Conservation (phyloP, 2,329 filamentous ascomycete genomes). For the Sclerotinia spermophila region DNA sequence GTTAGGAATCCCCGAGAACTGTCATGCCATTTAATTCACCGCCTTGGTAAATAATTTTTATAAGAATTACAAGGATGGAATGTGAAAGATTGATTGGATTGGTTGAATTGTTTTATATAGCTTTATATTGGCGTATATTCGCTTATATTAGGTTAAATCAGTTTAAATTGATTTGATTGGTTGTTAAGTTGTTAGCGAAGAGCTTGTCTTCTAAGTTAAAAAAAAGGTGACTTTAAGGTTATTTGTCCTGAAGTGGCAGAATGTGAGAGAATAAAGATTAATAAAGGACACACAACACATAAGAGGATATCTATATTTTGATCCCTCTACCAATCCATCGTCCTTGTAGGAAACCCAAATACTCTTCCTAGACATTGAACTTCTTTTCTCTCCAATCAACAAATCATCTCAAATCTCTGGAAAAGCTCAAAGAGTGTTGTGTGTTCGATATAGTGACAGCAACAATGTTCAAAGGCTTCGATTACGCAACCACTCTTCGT, state of each 20-base stretch:
- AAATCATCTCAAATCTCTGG: neutral
- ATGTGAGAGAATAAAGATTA: neutral
- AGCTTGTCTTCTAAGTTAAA: neutral
- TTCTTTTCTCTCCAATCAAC: neutral
- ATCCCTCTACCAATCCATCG: neutral
- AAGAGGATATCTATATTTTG: neutral
- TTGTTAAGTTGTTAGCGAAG: neutral
- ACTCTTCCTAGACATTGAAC: neutral
- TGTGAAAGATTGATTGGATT: neutral
- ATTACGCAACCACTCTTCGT: conserved; percentile 59
- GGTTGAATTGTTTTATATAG: too few species aligned
- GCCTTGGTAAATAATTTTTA: neutral
- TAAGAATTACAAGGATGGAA: neutral
- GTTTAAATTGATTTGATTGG: neutral
- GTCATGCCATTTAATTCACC: conserved; percentile 7
- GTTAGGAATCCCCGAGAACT: neutral
- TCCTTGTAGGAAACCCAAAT: neutral
- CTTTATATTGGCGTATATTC: too few species aligned
- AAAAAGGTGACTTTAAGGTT: conserved; percentile 12
- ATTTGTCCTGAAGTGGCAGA: conserved; percentile 17
- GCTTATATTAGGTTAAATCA: neutral
- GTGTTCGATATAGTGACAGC: neutral
- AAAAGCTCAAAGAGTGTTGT: neutral
- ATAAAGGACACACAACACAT: conserved; percentile 12
- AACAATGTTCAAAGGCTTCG: conserved; percentile 41